Percentiles rank a stretch among this genome's conserved stretches.
These are phyloP conservation scores for Cystobasidium onofrii DNA, from an alignment of 768 basidiomycete genomes.

Conservation along the genomic window DNA sequence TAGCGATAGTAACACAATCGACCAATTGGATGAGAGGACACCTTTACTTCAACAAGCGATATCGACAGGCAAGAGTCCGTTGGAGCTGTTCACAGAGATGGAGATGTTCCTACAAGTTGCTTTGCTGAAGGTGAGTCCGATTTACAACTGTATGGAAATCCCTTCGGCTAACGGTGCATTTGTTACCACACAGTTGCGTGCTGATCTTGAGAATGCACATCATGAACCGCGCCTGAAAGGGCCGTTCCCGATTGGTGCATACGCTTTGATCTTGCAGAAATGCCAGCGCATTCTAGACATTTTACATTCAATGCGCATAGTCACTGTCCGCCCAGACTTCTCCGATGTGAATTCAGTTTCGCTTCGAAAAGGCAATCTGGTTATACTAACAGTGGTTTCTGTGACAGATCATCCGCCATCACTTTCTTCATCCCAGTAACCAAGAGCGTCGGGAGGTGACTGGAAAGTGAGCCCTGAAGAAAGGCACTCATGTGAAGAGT, in stretches of 20 bases:
- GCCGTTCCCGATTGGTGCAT: slow-evolving; percentile 78
- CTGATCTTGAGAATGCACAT: slow-evolving; percentile 74
- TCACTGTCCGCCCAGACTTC: background rate
- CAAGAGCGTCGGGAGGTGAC: slow-evolving; percentile 75
- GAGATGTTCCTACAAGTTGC: slow-evolving; percentile 89
- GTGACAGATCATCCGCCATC: slow-evolving; percentile 63
- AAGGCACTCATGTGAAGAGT: no score
- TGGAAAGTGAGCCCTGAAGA: slow-evolving; percentile 31
- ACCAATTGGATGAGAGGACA: slow-evolving; percentile 23
- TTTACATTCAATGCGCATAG: slow-evolving; percentile 81
- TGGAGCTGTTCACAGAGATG: slow-evolving; percentile 45
- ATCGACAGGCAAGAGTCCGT: background rate
- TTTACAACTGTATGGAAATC: no score
- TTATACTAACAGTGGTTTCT: background rate
- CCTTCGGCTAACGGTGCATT: no score
- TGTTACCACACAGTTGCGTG: no score
- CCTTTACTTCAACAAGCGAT: slow-evolving; percentile 13
- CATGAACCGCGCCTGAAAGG: slow-evolving; percentile 94
- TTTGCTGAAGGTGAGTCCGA: slow-evolving; percentile 53
- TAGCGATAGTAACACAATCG: background rate
- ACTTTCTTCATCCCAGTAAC: slow-evolving; percentile 87
- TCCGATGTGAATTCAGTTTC: background rate
- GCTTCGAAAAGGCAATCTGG: background rate
- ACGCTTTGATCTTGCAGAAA: slow-evolving; percentile 52
- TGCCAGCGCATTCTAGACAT: slow-evolving; percentile 69